Evolutionary conservation across 2,329 filamentous ascomycete species (phyloP), one percentile per base, ranked within the genome.

Genomic region (Chaetomiaceae sp.): DNA sequence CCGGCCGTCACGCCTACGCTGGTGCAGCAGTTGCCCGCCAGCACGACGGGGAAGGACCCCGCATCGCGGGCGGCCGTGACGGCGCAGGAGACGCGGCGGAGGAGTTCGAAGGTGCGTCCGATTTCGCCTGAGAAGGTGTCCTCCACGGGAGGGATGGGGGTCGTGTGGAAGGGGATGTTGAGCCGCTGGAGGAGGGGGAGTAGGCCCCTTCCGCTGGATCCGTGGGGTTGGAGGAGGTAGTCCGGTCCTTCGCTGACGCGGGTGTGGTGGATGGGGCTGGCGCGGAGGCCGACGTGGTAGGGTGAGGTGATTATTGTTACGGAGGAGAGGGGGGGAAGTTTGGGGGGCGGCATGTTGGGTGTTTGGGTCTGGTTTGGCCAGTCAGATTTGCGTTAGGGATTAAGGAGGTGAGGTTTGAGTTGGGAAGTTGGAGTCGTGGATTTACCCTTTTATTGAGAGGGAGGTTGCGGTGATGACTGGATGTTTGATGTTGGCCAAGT

Each of bases 121-220:
- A 71, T 70, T 14, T 71, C 70, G 41, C 69, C 69, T 38, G 71
- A 68, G 19, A 66, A 69, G 4, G 63, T 59, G 21, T 70, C 63
- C 1, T 31, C 14, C 21, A 70, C 67, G 0, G 58, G 38, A 3
- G 41, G 20, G 23, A 57, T 60, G 21, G 67, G 65, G 21, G 60
- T n/a, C 16, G 64, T 35, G 9, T 58, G 41, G 21, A 69, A 51
- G 1, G 33, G 21, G 1, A 70, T 16, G 1, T 55, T 58, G 2
- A 66, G 52, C 0, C 40, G 31, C 44, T 61, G 50, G 13, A 72
- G 62, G 0, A 55, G 46, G 13, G 58, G 14, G n/a, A 63, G 21
- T 16, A 72, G 42, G 19, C 66, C 65, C 0, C 57, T 52, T 1
- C n/a, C n/a, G n/a, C n/a, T n/a, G n/a, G n/a, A n/a, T n/a, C 25